These are phyloP conservation scores for Pseudocercospora musae DNA, from an alignment of 2,329 filamentous ascomycete species.

Conservation along the genomic window DNA sequence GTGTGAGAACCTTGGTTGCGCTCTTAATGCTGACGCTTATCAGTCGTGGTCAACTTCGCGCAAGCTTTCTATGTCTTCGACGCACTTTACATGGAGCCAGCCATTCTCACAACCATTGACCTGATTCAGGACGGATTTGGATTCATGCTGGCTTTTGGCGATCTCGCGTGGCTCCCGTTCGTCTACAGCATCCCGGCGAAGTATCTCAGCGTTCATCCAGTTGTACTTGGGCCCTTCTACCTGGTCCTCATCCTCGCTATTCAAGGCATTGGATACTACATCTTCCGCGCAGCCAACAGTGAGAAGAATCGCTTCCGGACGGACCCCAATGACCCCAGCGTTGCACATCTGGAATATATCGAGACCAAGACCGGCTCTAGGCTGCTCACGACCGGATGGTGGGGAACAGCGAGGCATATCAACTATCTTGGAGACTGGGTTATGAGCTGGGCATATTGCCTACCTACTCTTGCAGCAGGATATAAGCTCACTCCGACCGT, in stretches of 20 bases:
- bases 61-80: conserved; percentile 84
- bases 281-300: conserved; percentile 91
- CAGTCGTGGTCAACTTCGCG: conserved; percentile 67
- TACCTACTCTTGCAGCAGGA: conserved; percentile 81
- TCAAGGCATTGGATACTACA: conserved; percentile 72
- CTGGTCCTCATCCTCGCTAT: conserved; percentile 64
- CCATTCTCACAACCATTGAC: conserved; percentile 90
- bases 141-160: conserved; percentile 90
- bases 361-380: conserved; percentile 78
- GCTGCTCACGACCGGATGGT: conserved; percentile 84
- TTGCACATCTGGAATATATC: conserved; percentile 80
- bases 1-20: conserved; percentile 5
- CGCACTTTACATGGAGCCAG: conserved; percentile 79
- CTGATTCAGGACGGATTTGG: conserved; percentile 91
- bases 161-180: conserved; percentile 90
- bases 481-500: conserved; percentile 66
- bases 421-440: conserved; percentile 96
- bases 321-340: conserved; percentile 73
- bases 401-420: conserved; percentile 87
- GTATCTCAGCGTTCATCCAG: conserved; percentile 78
- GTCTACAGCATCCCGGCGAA: conserved; percentile 79
- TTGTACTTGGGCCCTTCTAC: conserved; percentile 69
- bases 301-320: conserved; percentile 94
- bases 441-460: conserved; percentile 84
- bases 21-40: conserved; percentile 11